Base-by-base conservation (phyloP, 371 early-diverging fungal genomes). In the Batkoa obscura region DNA sequence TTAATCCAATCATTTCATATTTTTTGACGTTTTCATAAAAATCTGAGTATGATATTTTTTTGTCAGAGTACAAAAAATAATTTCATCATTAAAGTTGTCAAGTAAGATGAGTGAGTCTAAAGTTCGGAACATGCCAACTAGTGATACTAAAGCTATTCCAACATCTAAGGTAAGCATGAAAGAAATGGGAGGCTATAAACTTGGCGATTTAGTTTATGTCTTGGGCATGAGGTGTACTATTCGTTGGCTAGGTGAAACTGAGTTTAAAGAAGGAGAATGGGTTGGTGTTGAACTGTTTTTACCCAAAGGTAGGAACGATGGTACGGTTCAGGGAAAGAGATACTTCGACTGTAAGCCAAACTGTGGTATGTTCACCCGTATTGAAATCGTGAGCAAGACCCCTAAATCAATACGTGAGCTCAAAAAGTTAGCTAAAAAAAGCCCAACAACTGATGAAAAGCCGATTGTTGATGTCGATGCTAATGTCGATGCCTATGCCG, bases 311-410 rank as follows among this genome's bases (percentile, higher is more conserved):
- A 90, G 86, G 59, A 86, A 90, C 64, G 71, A 79, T 51, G 88
- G 88, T 37, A 72, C 79, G 0, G 86, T 88, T 46, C 70, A 81
- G 39, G 85, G 83, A 42, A 73, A 69, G 50, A 75, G 84, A 0
- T 92, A 92, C 69, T 92, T 90, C 72, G 79, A 83, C 3, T 86
- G 87, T 57, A 67, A 60, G 56, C 62, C 75, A 8, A 64, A 70
- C 5, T 75, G 80, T 64, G 93, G 90, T 55, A 74, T 90, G n/a
- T 92, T 92, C 75, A 83, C 86, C 33, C 68, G 88, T 43, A 23
- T 23, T 23, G 23, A 23, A 23, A 23, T 23, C 23, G 23, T 23
- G 23, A 23, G 23, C 23, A 23, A 23, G 23, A 23, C 23, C 23
- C 23, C 23, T 23, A 23, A 23, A 23, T 23, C 23, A 64, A 80